Evolutionary conservation across 1,284 basidiomycete genomes (phyloP).

Genomic region (Kwoniella shivajii): DNA sequence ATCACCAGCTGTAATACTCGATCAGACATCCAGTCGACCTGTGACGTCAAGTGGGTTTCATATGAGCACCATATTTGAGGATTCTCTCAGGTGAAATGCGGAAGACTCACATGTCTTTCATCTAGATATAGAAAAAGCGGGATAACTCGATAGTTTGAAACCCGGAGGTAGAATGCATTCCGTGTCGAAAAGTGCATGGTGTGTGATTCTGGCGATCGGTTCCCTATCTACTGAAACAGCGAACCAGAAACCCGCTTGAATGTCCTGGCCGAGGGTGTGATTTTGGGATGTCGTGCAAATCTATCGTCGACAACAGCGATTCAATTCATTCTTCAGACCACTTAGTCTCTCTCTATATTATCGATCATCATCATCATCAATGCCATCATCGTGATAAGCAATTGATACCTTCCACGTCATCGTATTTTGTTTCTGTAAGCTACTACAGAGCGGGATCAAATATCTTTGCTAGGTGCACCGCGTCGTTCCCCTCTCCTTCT

Average conservation of each 20-base stretch:
- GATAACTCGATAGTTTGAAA: conserved; percentile 47
- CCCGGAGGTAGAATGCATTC: conserved; percentile 49
- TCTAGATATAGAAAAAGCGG: conserved; percentile 52
- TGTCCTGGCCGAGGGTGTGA: too few relatives aligned
- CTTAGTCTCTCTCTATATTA: too few relatives aligned
- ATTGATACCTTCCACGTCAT: conserved; percentile 4
- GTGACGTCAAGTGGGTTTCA: too few relatives aligned
- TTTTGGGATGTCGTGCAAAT: too few relatives aligned
- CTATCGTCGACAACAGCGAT: too few relatives aligned
- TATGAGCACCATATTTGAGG: not conserved
- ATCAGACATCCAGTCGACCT: conserved; percentile 52
- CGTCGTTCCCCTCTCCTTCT: not conserved
- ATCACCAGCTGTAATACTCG: conserved; percentile 46
- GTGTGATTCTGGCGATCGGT: too few relatives aligned
- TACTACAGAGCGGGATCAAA: conserved; percentile 16
- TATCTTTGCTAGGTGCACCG: not conserved
- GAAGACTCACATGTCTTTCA: conserved; percentile 46
- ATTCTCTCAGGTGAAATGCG: too few relatives aligned
- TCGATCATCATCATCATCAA: too few relatives aligned
- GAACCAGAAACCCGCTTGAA: too few relatives aligned
- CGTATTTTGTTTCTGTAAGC: not conserved
- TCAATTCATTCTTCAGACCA: too few relatives aligned
- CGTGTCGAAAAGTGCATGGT: conserved; percentile 48
- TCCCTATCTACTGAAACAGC: too few relatives aligned
- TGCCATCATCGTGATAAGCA: conserved; percentile 2